Percentiles rank a stretch among this genome's conserved stretches.
These are phyloP conservation scores for Fusarium sp. DNA, from an alignment of 2,329 filamentous ascomycete genomes.

Conservation along the genomic window DNA sequence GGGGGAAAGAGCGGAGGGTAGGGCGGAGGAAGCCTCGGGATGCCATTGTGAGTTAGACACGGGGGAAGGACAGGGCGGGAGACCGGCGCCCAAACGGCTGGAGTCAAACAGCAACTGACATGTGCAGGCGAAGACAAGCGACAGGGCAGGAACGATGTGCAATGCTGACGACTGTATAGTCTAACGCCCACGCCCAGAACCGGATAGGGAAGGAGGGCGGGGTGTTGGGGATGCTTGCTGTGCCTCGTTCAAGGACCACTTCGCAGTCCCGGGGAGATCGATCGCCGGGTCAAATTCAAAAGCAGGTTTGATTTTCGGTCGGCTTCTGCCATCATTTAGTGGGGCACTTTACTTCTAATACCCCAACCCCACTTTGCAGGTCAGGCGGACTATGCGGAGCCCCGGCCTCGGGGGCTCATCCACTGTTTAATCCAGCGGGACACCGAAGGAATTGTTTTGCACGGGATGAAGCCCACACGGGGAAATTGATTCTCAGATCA, in stretches of 20 bases:
- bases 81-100: conserved; percentile 24
- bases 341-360: conserved; percentile 27
- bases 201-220: conserved; percentile 42
- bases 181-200: conserved; percentile 37
- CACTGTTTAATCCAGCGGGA: conserved; percentile 33
- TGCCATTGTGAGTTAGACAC: conserved; percentile 38
- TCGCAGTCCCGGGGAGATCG: conserved; percentile 38
- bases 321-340: conserved; percentile 37
- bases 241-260: conserved; percentile 24
- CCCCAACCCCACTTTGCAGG: conserved; percentile 46
- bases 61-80: conserved; percentile 18
- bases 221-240: conserved; percentile 26
- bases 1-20: conserved; percentile 40
- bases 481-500: conserved; percentile 25
- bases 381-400: conserved; percentile 46
- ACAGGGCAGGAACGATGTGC: conserved; percentile 23
- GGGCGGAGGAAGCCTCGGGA: conserved; percentile 31
- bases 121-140: conserved; percentile 9
- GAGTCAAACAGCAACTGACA: conserved; percentile 17
- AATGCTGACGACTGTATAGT: conserved; percentile 32
- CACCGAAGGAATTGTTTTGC: conserved; percentile 27
- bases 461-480: conserved; percentile 12
- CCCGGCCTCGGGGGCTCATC: conserved; percentile 32
- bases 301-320: conserved; percentile 38
- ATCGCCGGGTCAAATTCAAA: conserved; percentile 33